Evolutionary conservation across 805 yeast genomes (phyloP), one percentile per base, ranked within the genome.

Genomic region (Priceomyces castillae): DNA sequence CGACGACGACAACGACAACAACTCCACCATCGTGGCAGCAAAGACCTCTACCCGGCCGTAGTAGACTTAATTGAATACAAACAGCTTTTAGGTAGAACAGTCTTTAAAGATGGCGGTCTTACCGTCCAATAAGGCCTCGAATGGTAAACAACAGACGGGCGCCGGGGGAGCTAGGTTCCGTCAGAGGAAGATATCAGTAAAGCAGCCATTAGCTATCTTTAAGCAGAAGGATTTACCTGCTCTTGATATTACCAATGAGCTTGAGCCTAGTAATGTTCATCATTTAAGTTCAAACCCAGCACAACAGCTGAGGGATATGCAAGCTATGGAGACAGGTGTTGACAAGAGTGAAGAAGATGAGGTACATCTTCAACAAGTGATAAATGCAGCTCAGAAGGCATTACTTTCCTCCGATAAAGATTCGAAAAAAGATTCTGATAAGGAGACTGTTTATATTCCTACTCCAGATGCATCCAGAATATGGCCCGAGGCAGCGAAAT

Each of bases 271-370:
- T 41, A 74, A 71, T 43, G 59, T 71, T 23, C 64, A 68, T 51
- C 76, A 71, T 50, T 57, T 71, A 33, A 67, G 58, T 47, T 39
- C 46, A 18, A 56, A 55, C 34, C 78, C 82, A 19, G 86, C 81
- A 43, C 86, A 80, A 46, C 86, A 82, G 54, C 95, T 86, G 61
- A 80, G 98, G 34, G 97, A 92, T 50, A 67, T 87, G 23, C 89
- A 88, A 56, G 88, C 89, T 48, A 79, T 94, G 35, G 99, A 94
- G 57, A 92, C 98, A 5, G 99, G 99, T 66, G 99, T 94, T 34
- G 99, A 94, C 58, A 94, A 94, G 62, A 89, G 86, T 53, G 99
- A 94, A 65, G 99, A 94, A 65, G 96, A 89, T 54, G 99, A 94
- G 64, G 94, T 87, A 34, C 99, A 94, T 77, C 74, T 94, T 49